Base-by-base conservation (phyloP, 2,329 filamentous ascomycete genomes). In the Cadophora sp. region DNA sequence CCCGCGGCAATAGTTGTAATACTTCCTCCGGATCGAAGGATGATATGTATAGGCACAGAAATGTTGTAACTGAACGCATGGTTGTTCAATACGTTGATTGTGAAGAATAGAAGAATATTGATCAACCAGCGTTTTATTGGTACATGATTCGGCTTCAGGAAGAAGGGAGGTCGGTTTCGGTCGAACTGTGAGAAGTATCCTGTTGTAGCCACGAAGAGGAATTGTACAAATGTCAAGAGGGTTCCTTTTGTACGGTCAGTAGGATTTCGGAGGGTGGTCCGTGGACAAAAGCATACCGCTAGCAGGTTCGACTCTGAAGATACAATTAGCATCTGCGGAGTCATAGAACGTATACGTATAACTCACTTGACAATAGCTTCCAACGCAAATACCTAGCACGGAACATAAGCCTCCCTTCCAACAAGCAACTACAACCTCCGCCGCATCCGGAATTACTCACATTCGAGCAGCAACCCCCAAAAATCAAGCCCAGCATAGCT, bases 41-140 rank as follows among this genome's bases (percentile, higher is more conserved):
- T 98, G 75, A 99, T 99, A 78, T 99, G 96, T 60, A 99, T 89
- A 1, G 96, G 96, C 0, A 99, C 93, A 7, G 94, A 97, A 66
- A 99, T 98, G 74, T 94, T 90, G 81, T 97, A 99, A 71, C 93
- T 94, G 79, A 99, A 99, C 7, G 95, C 96, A 84, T 95, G 95
- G 76, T 99, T 99, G 81, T 99, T 99, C 77, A 99, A 82, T 67
- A 98, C 89, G 76, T 98, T 99, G 81, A 99, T 96, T 70, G 87
- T 87, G 79, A 97, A 96, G 81, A 98, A 98, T 74, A 97, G 87
- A 4, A 91, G 83, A 51, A 97, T 97, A 77, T 97, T 97, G 76
- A 95, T 84, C 61, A 92, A 78, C 94, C 96, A 98, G 77, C 93
- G 91, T 59, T 86, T 85, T 65, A 98, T 83, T 0, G 96, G 96